Conservation (phyloP, 2,329 filamentous ascomycete genomes). For the Diplodia corticola region DNA sequence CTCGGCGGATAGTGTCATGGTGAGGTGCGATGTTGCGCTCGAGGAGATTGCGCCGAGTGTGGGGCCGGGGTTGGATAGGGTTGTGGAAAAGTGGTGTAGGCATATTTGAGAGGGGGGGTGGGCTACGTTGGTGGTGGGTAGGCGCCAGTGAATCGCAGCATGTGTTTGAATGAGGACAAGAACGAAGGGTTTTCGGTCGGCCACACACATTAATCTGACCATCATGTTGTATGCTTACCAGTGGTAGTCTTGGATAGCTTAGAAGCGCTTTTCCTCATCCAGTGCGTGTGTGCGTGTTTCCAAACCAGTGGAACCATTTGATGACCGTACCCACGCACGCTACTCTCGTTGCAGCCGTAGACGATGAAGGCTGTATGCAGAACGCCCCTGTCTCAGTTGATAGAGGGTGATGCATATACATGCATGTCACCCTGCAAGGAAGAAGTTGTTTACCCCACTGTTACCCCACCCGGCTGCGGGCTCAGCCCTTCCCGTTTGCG, state of each 20-base stretch:
- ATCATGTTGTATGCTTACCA: too few species aligned
- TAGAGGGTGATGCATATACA: background rate
- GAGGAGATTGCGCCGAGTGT: slow-evolving; percentile 72
- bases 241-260: too few species aligned
- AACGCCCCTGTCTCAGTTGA: background rate
- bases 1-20: slow-evolving; percentile 51
- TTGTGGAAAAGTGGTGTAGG: slow-evolving; percentile 69
- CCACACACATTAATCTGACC: too few species aligned
- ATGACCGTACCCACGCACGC: too few species aligned
- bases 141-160: too few species aligned
- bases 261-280: too few species aligned
- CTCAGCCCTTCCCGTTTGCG: background rate
- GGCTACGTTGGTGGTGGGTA: background rate
- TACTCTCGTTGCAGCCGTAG: background rate
- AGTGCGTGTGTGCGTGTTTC: too few species aligned
- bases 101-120: slow-evolving; percentile 5
- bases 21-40: slow-evolving; percentile 72
- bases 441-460: background rate
- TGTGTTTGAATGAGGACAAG: background rate
- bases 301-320: too few species aligned
- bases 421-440: background rate
- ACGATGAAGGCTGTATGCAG: background rate
- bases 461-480: background rate
- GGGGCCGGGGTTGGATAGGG: slow-evolving; percentile 43
- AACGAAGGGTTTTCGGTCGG: background rate